Evolutionary conservation across 108 stramenopile genomes (phyloP), one percentile per base, ranked within the genome.

Genomic region (Hondaea fermentalgiana): DNA sequence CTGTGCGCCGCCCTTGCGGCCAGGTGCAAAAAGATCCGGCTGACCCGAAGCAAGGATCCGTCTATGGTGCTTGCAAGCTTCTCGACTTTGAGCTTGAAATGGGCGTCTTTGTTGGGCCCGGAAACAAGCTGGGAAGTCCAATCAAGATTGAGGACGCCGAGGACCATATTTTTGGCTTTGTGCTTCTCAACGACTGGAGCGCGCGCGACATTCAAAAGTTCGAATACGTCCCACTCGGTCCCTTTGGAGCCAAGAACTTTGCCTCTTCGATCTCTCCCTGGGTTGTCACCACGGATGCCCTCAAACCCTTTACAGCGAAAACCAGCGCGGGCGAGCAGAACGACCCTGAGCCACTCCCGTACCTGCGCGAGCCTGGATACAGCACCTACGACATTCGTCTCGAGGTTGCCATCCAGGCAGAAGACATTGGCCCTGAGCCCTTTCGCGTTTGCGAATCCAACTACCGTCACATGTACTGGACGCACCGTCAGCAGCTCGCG

Each of bases 171-270:
- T 98, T 98, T 93, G 97, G 97, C 5, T 95, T 96, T 87, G 95
- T 96, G 1, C 90, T 98, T 8, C 94, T 97, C 93, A 98, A 98
- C 88, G 97, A 98, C 91, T 98, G 97, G 97, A 94, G 94, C 21
- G 97, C 97, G 6, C 91, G 97, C 6, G 92, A 94, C 76, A 91
- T 93, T 19, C 92, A 93, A 92, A 96, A 95, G 89, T 98, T 95
- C 95, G 97, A 98, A 90, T 97, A 97, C 89, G 96, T 98, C 8
- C 97, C 97, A 10, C 92, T 98, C 8, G 97, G 97, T n/a, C 96
- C 97, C 35, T 98, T 98, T 89, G 95, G 95, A 10, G 93, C 96
- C 69, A 98, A 98, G 93, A 97, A 97, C 87, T 96, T 97, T 90
- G 95, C 95, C 23, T 96, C 97, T 3, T 94, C 96, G 44, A 95